phyloP scores from a whole-genome alignment of 257 asterid genomes.

The Leonotis leonurus region DNA sequence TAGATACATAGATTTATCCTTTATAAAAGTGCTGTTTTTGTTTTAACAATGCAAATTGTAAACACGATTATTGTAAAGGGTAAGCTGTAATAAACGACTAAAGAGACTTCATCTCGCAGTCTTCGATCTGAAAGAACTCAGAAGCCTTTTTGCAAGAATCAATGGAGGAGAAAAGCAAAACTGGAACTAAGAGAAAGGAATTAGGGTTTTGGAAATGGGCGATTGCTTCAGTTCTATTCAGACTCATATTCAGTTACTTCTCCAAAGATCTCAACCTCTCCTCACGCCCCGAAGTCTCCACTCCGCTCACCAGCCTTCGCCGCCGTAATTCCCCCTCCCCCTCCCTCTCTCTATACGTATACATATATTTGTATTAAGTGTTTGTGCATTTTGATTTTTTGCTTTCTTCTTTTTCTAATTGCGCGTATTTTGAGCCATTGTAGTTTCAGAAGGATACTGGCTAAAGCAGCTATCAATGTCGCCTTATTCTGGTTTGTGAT shows the following conservation, averaged over 20 bases:
- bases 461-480: conserved; percentile 75
- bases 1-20: no score
- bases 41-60: no score
- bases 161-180: conserved; percentile 23
- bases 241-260: conserved; percentile 59
- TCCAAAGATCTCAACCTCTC: conserved; percentile 71
- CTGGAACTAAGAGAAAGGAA: conserved; percentile 25
- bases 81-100: no score
- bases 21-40: no score
- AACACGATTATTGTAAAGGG: no score
- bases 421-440: no score
- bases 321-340: conserved; percentile 49
- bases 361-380: background rate
- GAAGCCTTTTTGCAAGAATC: background rate
- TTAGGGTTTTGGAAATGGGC: conserved; percentile 82
- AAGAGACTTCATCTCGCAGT: background rate
- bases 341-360: background rate
- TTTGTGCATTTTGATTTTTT: background rate
- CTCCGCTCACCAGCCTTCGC: conserved; percentile 94
- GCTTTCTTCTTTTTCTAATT: no score
- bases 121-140: conserved; percentile 22
- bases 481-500: conserved; percentile 75
- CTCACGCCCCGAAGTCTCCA: conserved; percentile 92
- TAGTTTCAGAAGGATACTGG: conserved; percentile 97
- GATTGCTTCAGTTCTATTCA: conserved; percentile 45